Evolutionary conservation across 202 grass and related monocot genomes (phyloP).

Genomic region (Setaria viridis): DNA sequence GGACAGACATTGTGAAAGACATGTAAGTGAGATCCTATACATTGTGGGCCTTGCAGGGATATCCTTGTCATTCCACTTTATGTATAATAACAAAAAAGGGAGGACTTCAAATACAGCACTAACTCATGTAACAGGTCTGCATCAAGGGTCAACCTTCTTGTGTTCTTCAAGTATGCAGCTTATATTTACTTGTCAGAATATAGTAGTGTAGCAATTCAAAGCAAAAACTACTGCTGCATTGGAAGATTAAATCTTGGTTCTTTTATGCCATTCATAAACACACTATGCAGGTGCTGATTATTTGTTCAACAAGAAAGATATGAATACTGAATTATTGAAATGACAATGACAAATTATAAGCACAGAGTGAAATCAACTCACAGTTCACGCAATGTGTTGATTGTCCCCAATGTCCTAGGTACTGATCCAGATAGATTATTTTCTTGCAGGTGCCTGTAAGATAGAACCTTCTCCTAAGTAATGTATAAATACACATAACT

Average conservation of each 20-base stretch:
- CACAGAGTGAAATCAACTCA: constrained; percentile 58
- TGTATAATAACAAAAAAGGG: not conserved
- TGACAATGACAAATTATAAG: constrained; percentile 30
- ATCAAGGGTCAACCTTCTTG: not conserved
- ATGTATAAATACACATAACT: constrained; percentile 19
- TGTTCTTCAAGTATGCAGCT: not conserved
- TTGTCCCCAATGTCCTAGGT: constrained; percentile 56
- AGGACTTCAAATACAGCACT: not conserved
- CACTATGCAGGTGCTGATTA: not conserved
- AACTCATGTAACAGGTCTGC: not conserved
- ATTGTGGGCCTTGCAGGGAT: not conserved
- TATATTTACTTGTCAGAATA: constrained; percentile 6
- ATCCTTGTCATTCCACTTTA: not conserved
- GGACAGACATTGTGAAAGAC: constrained; percentile 9
- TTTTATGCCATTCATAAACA: not conserved
- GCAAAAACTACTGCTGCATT: not conserved
- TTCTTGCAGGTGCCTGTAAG: constrained; percentile 80
- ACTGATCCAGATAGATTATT: constrained; percentile 75
- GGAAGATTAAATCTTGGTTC: not conserved
- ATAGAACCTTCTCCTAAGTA: constrained; percentile 39
- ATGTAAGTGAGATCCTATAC: not conserved
- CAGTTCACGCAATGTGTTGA: constrained; percentile 61
- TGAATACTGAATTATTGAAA: constrained; percentile 8
- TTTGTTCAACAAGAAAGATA: constrained; percentile 9
- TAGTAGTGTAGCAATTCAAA: not conserved